Base-by-base conservation (phyloP, 345 rosid genomes). In the Citrus trifoliata region DNA sequence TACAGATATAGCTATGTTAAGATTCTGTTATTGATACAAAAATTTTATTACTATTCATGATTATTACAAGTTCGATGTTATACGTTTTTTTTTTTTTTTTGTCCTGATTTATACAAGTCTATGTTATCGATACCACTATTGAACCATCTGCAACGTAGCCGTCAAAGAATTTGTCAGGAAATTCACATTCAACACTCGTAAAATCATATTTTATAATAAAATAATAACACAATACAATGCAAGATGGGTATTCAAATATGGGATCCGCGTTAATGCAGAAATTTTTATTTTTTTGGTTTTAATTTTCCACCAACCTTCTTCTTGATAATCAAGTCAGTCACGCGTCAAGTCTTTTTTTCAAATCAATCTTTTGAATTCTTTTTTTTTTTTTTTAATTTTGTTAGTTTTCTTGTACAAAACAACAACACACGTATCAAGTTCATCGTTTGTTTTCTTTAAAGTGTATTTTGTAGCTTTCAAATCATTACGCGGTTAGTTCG, bases 401-500 rank as follows among this genome's bases (percentile, higher is more conserved):
- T 46, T 46, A 16, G 51, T 16, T 59, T 12, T 73, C 66, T 12
- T 61, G 14, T 32, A 40, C 56, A 40, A 68, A 18, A 2, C 35
- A 25, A 42, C 21, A 24, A 8, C 40, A 27, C 60, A 28, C 2
- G 35, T 46, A 13, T 13, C 1, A 14, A 42, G 0, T 25, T 46
- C 30, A 42, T 69, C 46, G 10, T 65, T 65, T 68, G 2, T 42
- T 18, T 27, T 48, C 51, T 48, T 8, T 28, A 22, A 35, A 19
- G 4, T 53, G 22, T 30, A 10, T 27, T 19, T 21, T 19, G 42
- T 21, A 21, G 3, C 21, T 74, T 62, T 74, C 28, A 62, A 22
- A 74, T 74, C 73, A 48, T 51, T 76, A 76, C 77, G 80, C 80
- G 83, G 77, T 81, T 16, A 9, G 67, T 64, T 72, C 42, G 21